Conservation (phyloP, 495 filamentous ascomycete genomes). For the Arthonia radiata region DNA sequence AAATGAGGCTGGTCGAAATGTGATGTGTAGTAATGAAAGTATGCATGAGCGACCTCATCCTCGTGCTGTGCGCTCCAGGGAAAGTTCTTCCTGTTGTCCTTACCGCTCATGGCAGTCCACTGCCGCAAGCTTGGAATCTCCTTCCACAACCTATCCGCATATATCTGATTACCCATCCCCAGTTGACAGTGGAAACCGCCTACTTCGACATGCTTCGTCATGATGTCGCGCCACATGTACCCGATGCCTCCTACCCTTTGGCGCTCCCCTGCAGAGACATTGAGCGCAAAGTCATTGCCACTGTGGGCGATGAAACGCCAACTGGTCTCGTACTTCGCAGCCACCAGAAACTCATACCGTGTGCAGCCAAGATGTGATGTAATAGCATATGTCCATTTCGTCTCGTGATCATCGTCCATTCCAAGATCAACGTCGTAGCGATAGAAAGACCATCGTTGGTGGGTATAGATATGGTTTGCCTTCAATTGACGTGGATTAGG, state of each 20-base stretch:
- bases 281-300: slow-evolving; percentile 80
- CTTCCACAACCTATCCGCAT: slow-evolving; percentile 88
- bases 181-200: slow-evolving; percentile 88
- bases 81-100: slow-evolving; percentile 73
- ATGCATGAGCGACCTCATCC: slow-evolving; percentile 83
- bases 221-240: slow-evolving; percentile 96
- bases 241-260: slow-evolving; percentile 64
- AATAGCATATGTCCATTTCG: slow-evolving; percentile 95
- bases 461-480: slow-evolving; percentile 57
- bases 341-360: slow-evolving; percentile 92
- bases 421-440: slow-evolving; percentile 79
- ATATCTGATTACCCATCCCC: slow-evolving; percentile 82
- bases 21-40: slow-evolving; percentile 95
- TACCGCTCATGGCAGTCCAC: slow-evolving; percentile 74
- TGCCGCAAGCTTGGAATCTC: slow-evolving; percentile 80
- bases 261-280: slow-evolving; percentile 64
- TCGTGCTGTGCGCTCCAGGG: slow-evolving; percentile 83
- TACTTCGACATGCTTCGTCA: slow-evolving; percentile 91
- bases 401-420: slow-evolving; percentile 61
- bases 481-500: slow-evolving; percentile 83
- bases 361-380: slow-evolving; percentile 93
- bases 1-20: slow-evolving; percentile 91
- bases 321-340: slow-evolving; percentile 64
- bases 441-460: slow-evolving; percentile 88
- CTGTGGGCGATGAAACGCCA: slow-evolving; percentile 96